Percentiles rank a stretch among this genome's conserved stretches.
phyloP scores from a whole-genome alignment of 192 early-diverging fungal species.

The Phlyctochytrium bullatum region DNA sequence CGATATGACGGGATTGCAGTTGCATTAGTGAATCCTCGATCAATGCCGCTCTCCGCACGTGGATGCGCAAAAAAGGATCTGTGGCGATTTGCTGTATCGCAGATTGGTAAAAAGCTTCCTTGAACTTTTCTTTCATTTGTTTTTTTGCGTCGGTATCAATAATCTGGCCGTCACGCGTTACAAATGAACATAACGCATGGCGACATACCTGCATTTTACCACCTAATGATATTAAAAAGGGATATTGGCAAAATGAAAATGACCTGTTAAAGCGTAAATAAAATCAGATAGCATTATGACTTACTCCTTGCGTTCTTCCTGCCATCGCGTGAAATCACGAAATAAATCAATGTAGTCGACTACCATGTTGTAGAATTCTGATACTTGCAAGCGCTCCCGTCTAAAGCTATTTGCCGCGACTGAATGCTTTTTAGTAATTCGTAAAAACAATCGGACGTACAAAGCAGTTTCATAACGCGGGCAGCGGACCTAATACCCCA shows the following conservation, averaged over 20 bases:
- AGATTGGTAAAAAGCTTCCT: slow-evolving; percentile 44
- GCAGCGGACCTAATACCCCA: slow-evolving; percentile 82
- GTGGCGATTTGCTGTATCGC: slow-evolving; percentile 41
- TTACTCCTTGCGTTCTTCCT: slow-evolving; percentile 46
- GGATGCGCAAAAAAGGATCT: slow-evolving; percentile 52
- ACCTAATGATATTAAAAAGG: slow-evolving; percentile 53
- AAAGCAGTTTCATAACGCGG: slow-evolving; percentile 84
- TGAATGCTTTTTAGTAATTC: slow-evolving; percentile 19
- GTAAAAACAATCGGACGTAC: slow-evolving; percentile 41
- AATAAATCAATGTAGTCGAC: slow-evolving; percentile 51
- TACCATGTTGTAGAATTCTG: slow-evolving; percentile 80
- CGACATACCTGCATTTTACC: slow-evolving; percentile 51
- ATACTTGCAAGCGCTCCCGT: slow-evolving; percentile 56
- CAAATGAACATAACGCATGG: slow-evolving; percentile 3
- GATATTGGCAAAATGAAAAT: slow-evolving; percentile 59
- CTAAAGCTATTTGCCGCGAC: slow-evolving; percentile 73
- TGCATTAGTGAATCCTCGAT: slow-evolving; percentile 57
- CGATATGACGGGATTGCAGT: slow-evolving; percentile 42
- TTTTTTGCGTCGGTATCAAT: slow-evolving; percentile 45
- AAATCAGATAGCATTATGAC: background rate
- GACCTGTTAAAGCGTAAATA: slow-evolving; percentile 7
- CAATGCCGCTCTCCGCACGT: slow-evolving; percentile 39
- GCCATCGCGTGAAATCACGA: slow-evolving; percentile 47
- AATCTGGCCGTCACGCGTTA: slow-evolving; percentile 22
- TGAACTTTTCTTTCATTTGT: slow-evolving; percentile 44